Evolutionary conservation across 192 early-diverging fungal genomes (phyloP).

Genomic region (Geranomyces variabilis): DNA sequence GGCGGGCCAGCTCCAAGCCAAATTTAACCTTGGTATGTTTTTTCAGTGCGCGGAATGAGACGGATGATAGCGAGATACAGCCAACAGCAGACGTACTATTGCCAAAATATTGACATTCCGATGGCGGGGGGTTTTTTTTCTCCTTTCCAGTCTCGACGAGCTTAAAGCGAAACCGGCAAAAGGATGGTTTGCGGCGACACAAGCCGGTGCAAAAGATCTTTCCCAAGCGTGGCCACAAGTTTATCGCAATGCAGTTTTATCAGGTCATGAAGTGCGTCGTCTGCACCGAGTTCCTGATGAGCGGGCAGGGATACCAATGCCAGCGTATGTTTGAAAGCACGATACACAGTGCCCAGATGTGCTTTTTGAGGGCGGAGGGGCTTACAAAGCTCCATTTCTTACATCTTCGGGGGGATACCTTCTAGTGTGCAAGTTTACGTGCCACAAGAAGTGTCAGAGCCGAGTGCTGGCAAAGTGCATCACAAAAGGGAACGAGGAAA

Average conservation of each 20-base stretch:
- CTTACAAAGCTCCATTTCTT: no score
- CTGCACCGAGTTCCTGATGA: slow-evolving; percentile 93
- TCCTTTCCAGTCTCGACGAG: neutral
- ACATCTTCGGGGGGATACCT: neutral
- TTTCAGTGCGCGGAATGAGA: neutral
- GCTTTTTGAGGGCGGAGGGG: no score
- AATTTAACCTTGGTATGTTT: slow-evolving; percentile 45
- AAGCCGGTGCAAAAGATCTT: slow-evolving; percentile 82
- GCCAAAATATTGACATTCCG: no score
- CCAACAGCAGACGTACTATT: no score
- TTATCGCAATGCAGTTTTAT: slow-evolving; percentile 87
- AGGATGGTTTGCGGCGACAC: slow-evolving; percentile 47
- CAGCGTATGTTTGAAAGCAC: slow-evolving; percentile 80
- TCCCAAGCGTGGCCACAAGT: slow-evolving; percentile 93
- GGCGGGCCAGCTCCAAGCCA: slow-evolving; percentile 81
- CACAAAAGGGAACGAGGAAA: slow-evolving; percentile 63
- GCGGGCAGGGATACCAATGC: slow-evolving; percentile 87
- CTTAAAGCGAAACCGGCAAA: slow-evolving; percentile 17
- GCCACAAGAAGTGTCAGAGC: slow-evolving; percentile 86
- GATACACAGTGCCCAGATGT: neutral
- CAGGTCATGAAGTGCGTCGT: slow-evolving; percentile 98
- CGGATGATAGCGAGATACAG: no score
- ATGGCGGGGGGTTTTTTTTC: neutral
- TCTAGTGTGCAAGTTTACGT: slow-evolving; percentile 86
- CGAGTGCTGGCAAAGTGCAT: slow-evolving; percentile 92